Evolutionary conservation across 768 basidiomycete species (phyloP).

Genomic region (Mycena vitilis): DNA sequence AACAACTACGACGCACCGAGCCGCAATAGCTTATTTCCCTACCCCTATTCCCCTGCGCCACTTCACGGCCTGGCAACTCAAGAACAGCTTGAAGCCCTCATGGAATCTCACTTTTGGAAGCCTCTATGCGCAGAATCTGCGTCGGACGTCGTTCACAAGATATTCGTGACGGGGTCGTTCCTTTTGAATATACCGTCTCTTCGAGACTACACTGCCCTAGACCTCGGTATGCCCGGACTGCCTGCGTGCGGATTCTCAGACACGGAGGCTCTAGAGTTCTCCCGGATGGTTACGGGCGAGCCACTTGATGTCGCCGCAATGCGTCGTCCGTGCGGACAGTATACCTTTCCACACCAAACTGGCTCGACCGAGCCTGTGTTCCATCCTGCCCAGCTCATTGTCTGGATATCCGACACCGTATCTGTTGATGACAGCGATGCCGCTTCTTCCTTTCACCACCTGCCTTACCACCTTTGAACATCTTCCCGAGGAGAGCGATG

Average conservation of each 20-base stretch:
- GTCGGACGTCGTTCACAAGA: conserved; percentile 13
- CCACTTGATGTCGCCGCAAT: conserved; percentile 7
- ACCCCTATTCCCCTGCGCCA: neutral
- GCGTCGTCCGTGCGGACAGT: conserved; percentile 6
- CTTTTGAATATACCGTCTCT: neutral
- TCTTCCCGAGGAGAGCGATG: neutral
- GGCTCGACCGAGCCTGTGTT: neutral
- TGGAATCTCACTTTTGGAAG: conserved; percentile 9
- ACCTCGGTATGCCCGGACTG: neutral
- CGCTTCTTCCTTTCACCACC: neutral
- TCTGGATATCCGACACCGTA: too few relatives aligned
- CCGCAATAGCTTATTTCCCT: neutral
- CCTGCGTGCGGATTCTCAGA: conserved; percentile 18
- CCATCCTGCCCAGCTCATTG: conserved; percentile 17
- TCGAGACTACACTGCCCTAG: neutral
- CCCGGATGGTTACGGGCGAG: neutral
- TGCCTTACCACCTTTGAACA: neutral
- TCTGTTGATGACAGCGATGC: neutral
- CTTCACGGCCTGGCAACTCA: neutral
- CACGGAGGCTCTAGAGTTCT: conserved; percentile 5
- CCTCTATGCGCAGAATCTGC: neutral
- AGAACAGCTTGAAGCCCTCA: neutral
- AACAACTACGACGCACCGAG: conserved; percentile 14
- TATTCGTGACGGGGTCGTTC: conserved; percentile 13
- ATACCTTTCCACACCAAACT: neutral